Evolutionary conservation across 1,139 yeast species (phyloP).

Genomic region (Insectozyma bohioensis): DNA sequence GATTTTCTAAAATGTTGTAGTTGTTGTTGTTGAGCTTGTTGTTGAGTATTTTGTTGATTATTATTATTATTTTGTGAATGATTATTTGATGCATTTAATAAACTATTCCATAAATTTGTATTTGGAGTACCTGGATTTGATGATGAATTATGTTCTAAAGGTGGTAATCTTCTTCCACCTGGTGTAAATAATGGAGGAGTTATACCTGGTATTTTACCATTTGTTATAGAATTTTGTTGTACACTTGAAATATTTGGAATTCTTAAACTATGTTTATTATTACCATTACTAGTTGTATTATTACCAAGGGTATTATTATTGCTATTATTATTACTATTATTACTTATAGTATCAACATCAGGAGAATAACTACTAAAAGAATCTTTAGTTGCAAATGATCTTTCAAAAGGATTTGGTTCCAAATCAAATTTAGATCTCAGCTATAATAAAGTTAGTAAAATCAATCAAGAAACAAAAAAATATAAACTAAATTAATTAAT

Average conservation of each 20-base stretch:
- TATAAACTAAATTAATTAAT: background rate
- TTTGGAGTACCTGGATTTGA: slow-evolving; percentile 53
- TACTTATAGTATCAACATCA: background rate
- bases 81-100: slow-evolving; percentile 39
- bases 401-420: slow-evolving; percentile 95
- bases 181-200: slow-evolving; percentile 62
- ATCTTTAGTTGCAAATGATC: slow-evolving; percentile 75
- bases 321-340: background rate
- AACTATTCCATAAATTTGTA: slow-evolving; percentile 46
- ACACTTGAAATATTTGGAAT: slow-evolving; percentile 33
- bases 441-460: slow-evolving; percentile 26
- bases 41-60: slow-evolving; percentile 13
- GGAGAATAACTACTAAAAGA: slow-evolving; percentile 9
- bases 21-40: slow-evolving; percentile 12
- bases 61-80: slow-evolving; percentile 7
- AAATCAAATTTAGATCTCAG: slow-evolving; percentile 61
- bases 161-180: slow-evolving; percentile 61
- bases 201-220: slow-evolving; percentile 36
- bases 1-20: slow-evolving; percentile 44
- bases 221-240: slow-evolving; percentile 11
- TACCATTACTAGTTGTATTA: background rate
- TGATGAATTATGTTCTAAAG: slow-evolving; percentile 31
- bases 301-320: background rate
- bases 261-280: slow-evolving; percentile 35
- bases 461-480: background rate